These are phyloP conservation scores for Cicer bijugum DNA, from an alignment of 306 rosid genomes.

Conservation along the genomic window DNA sequence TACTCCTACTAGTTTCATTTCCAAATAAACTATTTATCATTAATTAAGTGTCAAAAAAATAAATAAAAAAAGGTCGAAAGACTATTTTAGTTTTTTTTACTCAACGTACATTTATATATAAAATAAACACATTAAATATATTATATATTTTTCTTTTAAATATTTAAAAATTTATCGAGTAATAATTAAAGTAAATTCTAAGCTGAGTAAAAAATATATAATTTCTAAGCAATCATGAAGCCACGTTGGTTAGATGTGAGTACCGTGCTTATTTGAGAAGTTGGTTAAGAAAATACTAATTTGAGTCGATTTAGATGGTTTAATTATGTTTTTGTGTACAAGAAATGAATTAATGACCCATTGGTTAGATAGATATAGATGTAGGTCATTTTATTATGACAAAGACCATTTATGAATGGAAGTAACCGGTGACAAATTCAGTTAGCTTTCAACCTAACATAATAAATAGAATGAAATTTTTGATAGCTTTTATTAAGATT, in stretches of 20 bases:
- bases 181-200: too few relatives aligned
- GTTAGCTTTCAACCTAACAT: slow-evolving; percentile 68
- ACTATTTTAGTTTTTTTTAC: too few relatives aligned
- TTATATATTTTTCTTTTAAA: too few relatives aligned
- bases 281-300: slow-evolving; percentile 32
- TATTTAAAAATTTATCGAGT: too few relatives aligned
- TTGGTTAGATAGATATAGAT: slow-evolving; percentile 38
- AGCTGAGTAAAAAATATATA: too few relatives aligned
- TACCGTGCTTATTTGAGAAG: neutral
- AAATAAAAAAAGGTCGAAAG: too few relatives aligned
- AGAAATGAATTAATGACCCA: slow-evolving; percentile 29
- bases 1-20: too few relatives aligned
- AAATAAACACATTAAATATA: too few relatives aligned
- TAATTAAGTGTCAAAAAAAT: too few relatives aligned
- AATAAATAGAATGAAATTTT: slow-evolving; percentile 59
- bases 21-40: too few relatives aligned
- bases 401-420: slow-evolving; percentile 64
- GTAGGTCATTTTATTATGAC: slow-evolving; percentile 47
- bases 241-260: slow-evolving; percentile 21
- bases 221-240: slow-evolving; percentile 14
- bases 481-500: slow-evolving; percentile 25
- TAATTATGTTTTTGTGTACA: neutral
- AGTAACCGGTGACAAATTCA: slow-evolving; percentile 53
- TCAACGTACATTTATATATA: too few relatives aligned
- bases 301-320: slow-evolving; percentile 5